A percentile compares a stretch with the other conserved stretches of the same genome.
phyloP scores from a whole-genome alignment of 2,329 filamentous ascomycete species.

The Exserohilum turcica region DNA sequence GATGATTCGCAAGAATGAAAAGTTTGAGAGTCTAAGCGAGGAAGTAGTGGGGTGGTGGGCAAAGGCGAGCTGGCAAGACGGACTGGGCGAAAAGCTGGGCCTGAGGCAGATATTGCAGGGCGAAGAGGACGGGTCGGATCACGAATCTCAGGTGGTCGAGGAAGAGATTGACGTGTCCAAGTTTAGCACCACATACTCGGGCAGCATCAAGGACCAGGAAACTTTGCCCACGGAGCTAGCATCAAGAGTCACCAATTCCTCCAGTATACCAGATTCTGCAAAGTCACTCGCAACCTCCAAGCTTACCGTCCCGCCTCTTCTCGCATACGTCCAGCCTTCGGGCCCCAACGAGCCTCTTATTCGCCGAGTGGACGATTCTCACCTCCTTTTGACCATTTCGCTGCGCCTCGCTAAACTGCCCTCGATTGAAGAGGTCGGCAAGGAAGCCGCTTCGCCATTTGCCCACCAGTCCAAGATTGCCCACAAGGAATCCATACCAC shows the following conservation, averaged over 20 bases:
- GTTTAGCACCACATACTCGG: conserved; percentile 59
- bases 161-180: conserved; percentile 61
- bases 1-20: conserved; percentile 78
- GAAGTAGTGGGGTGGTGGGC: conserved; percentile 96
- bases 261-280: conserved; percentile 35
- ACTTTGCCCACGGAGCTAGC: conserved; percentile 32
- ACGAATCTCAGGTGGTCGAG: conserved; percentile 48
- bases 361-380: conserved; percentile 84
- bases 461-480: conserved; percentile 80
- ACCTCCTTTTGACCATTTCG: conserved; percentile 79
- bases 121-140: conserved; percentile 47
- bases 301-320: conserved; percentile 69
- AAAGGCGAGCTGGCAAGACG: conserved; percentile 88
- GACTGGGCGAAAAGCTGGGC: conserved; percentile 77
- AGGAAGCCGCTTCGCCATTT: conserved; percentile 65
- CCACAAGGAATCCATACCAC: conserved; percentile 79
- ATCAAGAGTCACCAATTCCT: conserved; percentile 43
- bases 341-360: conserved; percentile 67
- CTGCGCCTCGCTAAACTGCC: conserved; percentile 84
- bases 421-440: conserved; percentile 67
- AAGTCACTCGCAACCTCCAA: conserved; percentile 39
- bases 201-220: conserved; percentile 12
- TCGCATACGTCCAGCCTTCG: conserved; percentile 79
- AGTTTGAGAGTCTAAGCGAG: conserved; percentile 85
- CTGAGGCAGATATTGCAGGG: conserved; percentile 68